Evolutionary conservation across 2,329 filamentous ascomycete genomes (phyloP).

Genomic region (Aureobasidium sp.): DNA sequence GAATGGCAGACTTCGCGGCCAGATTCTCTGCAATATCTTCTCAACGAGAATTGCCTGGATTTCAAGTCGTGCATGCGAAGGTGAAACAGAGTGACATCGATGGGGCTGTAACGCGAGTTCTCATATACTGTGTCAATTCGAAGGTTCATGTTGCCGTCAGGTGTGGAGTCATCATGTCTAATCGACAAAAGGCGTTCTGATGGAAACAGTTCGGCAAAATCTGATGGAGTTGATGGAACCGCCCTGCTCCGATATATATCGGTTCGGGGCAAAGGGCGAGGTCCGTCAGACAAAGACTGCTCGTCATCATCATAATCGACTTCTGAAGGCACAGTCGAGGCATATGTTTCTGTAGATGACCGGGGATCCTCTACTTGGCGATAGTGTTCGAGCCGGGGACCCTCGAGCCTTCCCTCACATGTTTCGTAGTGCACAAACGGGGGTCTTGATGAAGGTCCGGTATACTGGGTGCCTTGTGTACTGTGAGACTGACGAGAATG

Average conservation of each 20-base stretch:
- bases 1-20: constrained; percentile 88
- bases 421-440: constrained; percentile 21
- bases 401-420: constrained; percentile 17
- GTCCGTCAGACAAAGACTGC: constrained; percentile 40
- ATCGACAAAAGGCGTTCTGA: constrained; percentile 73
- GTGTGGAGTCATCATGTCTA: constrained; percentile 79
- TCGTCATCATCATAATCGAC: constrained; percentile 47
- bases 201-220: constrained; percentile 80
- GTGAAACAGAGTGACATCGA: constrained; percentile 75
- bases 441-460: constrained; percentile 14
- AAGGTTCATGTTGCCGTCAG: constrained; percentile 95
- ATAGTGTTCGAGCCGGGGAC: neutral
- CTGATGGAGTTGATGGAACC: constrained; percentile 66
- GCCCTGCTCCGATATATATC: constrained; percentile 57
- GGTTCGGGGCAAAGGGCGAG: constrained; percentile 52
- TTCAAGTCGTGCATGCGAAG: constrained; percentile 88
- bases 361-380: constrained; percentile 33
- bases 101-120: constrained; percentile 23
- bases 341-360: constrained; percentile 69
- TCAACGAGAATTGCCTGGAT: constrained; percentile 78
- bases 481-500: constrained; percentile 15
- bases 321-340: constrained; percentile 59
- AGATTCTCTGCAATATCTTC: constrained; percentile 85
- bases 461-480: constrained; percentile 15
- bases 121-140: constrained; percentile 70